phyloP scores from a whole-genome alignment of 1,139 yeast species.

The Candida frijolesensis region DNA sequence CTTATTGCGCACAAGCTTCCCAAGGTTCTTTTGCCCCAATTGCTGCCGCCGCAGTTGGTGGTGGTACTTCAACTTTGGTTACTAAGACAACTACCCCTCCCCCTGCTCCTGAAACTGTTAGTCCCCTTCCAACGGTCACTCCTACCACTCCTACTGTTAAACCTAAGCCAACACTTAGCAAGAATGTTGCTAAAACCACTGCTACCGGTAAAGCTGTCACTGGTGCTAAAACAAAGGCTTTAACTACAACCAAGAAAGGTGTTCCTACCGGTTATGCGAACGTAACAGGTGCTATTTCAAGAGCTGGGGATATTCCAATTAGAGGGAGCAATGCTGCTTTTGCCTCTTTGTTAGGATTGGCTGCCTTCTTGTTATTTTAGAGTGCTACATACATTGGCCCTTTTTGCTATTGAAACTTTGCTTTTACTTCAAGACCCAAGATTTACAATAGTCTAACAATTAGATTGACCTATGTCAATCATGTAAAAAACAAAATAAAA shows the following conservation, averaged over 20 bases:
- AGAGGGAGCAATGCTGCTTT: not conserved
- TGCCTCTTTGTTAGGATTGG: not conserved
- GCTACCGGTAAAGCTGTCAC: not conserved
- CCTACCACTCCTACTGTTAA: not conserved
- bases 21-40: not conserved
- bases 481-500: not conserved
- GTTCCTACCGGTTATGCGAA: constrained; percentile 1
- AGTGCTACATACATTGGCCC: not conserved
- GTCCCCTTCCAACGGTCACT: not conserved
- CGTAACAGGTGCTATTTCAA: not conserved
- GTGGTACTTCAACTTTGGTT: not conserved
- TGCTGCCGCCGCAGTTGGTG: not conserved
- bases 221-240: not conserved
- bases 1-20: constrained; percentile 4
- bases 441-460: too few species aligned
- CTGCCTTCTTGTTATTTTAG: not conserved
- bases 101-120: not conserved
- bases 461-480: too few species aligned
- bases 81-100: not conserved
- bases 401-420: not conserved
- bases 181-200: not conserved
- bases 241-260: not conserved
- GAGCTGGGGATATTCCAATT: not conserved
- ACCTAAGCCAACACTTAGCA: constrained; percentile 1
- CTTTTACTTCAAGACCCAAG: not conserved